phyloP scores from a whole-genome alignment of 2,329 filamentous ascomycete genomes.

The Amesomyces nigricolor region DNA sequence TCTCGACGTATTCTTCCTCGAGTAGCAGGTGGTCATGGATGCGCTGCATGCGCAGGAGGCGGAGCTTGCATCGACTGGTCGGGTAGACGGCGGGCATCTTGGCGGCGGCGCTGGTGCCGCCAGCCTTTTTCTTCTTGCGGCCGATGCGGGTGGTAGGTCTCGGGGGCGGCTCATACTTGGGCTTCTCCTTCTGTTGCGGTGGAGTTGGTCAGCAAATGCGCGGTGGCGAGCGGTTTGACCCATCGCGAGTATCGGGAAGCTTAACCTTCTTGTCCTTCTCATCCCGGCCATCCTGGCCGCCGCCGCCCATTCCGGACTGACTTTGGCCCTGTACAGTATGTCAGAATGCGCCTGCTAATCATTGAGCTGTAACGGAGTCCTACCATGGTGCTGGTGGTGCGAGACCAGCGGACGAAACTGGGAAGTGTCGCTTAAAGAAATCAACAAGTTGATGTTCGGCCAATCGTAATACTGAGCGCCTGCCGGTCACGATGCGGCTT shows the following conservation, averaged over 20 bases:
- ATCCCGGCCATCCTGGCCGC: slow-evolving; percentile 69
- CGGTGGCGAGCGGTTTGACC: not conserved
- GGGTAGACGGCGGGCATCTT: slow-evolving; percentile 94
- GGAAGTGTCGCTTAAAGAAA: not conserved
- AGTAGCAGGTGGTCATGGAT: slow-evolving; percentile 95
- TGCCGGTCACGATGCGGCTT: not conserved
- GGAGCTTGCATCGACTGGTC: slow-evolving; percentile 94
- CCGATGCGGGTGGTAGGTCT: slow-evolving; percentile 94
- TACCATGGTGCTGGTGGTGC: slow-evolving; percentile 28
- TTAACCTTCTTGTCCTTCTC: slow-evolving; percentile 91
- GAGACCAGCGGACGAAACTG: not conserved
- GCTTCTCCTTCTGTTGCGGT: slow-evolving; percentile 83
- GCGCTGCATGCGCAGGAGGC: slow-evolving; percentile 95
- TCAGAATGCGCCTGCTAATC: slow-evolving; percentile 15
- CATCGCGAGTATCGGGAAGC: not conserved
- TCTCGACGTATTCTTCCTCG: slow-evolving; percentile 98
- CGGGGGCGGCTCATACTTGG: slow-evolving; percentile 98
- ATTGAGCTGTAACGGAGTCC: not conserved
- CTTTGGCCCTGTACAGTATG: slow-evolving; percentile 61
- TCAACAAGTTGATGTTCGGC: not conserved
- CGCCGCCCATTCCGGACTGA: slow-evolving; percentile 77
- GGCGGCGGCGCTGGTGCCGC: slow-evolving; percentile 85
- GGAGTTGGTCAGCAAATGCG: slow-evolving; percentile 15
- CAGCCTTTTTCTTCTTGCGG: slow-evolving; percentile 96
- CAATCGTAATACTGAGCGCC: not conserved